Evolutionary conservation across 192 early-diverging fungal genomes (phyloP).

Genomic region (Podila epigama): DNA sequence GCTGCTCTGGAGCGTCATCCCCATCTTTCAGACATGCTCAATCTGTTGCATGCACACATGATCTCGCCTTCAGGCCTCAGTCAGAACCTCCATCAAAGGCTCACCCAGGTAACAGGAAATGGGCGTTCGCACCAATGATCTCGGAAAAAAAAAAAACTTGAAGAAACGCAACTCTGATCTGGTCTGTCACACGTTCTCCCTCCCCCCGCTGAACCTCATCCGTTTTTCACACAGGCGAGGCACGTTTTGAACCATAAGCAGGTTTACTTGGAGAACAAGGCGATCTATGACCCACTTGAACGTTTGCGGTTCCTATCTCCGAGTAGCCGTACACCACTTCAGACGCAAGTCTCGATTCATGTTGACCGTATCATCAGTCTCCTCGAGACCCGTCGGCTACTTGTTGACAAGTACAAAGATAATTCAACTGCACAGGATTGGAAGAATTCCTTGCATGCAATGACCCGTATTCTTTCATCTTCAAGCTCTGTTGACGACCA

Average conservation of each 20-base stretch:
- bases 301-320: conserved; percentile 32
- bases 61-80: conserved; percentile 26
- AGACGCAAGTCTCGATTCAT: conserved; percentile 14
- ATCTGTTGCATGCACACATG: conserved; percentile 18
- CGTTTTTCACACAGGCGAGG: conserved; percentile 9
- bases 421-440: not conserved
- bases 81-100: conserved; percentile 10
- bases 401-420: not conserved
- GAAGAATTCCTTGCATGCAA: not conserved
- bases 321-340: conserved; percentile 15
- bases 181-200: no score
- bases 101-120: conserved; percentile 14
- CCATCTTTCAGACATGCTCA: conserved; percentile 11
- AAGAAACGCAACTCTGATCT: no score
- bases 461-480: not conserved
- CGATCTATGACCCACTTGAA: conserved; percentile 28
- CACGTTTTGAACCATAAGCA: conserved; percentile 25
- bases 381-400: conserved; percentile 14
- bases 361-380: conserved; percentile 33
- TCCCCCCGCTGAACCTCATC: no score
- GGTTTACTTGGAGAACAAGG: conserved; percentile 18
- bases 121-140: not conserved
- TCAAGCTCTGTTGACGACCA: not conserved
- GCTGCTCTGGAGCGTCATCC: conserved; percentile 6
- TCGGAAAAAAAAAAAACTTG: no score